These are phyloP conservation scores for Paramecium octaurelia DNA, from an alignment of 73 alveolate species.

Conservation along the genomic window DNA sequence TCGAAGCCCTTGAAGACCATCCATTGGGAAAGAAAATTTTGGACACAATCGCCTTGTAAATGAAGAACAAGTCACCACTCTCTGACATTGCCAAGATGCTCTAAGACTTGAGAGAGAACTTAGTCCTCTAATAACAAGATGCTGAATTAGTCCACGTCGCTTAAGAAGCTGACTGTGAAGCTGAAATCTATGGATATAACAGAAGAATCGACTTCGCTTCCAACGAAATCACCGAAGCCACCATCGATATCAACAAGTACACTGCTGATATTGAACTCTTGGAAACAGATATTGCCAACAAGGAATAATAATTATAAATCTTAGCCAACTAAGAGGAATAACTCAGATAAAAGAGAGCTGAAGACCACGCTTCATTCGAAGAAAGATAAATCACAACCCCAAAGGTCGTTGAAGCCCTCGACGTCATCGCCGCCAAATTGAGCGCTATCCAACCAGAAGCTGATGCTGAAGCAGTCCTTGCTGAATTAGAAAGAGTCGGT, in stretches of 20 bases:
- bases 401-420: constrained; percentile 54
- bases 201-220: constrained; percentile 55
- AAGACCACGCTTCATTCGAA: constrained; percentile 37
- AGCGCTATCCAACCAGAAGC: constrained; percentile 56
- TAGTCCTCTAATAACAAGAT: constrained; percentile 44
- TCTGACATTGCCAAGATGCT: constrained; percentile 51
- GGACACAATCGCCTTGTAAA: constrained; percentile 54
- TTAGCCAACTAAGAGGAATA: constrained; percentile 23
- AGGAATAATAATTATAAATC: background rate
- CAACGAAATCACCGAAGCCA: constrained; percentile 55
- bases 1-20: constrained; percentile 44
- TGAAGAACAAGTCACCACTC: constrained; percentile 44
- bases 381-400: constrained; percentile 24
- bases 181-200: constrained; percentile 41
- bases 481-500: constrained; percentile 24
- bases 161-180: constrained; percentile 30
- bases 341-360: constrained; percentile 47
- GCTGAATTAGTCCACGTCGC: constrained; percentile 40
- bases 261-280: background rate
- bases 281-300: constrained; percentile 13
- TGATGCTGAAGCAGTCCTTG: constrained; percentile 51
- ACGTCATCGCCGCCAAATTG: constrained; percentile 47
- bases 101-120: constrained; percentile 44
- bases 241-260: constrained; percentile 9
- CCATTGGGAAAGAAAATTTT: constrained; percentile 43